Evolutionary conservation across 202 grass and related monocot genomes (phyloP).

Genomic region (Saccharum hybrid): DNA sequence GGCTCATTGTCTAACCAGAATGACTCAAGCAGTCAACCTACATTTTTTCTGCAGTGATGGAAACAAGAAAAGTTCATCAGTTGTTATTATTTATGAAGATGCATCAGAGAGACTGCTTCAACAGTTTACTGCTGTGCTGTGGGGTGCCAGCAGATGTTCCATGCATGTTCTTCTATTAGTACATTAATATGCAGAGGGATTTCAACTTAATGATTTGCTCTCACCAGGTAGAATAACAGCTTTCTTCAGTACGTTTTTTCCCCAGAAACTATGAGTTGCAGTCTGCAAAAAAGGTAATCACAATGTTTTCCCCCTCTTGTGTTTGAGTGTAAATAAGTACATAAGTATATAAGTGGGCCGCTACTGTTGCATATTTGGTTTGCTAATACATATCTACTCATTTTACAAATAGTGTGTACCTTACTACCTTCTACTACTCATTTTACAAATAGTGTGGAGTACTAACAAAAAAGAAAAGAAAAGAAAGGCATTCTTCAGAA

Average conservation of each 20-base stretch:
- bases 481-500: not conserved
- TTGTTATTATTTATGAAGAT: slow-evolving; percentile 95
- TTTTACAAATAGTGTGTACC: no score
- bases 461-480: not conserved
- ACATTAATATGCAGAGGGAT: slow-evolving; percentile 53
- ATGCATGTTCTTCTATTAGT: slow-evolving; percentile 41
- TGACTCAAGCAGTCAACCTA: no score
- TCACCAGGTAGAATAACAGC: slow-evolving; percentile 63
- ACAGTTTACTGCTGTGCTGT: slow-evolving; percentile 71
- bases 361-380: no score
- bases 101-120: slow-evolving; percentile 83
- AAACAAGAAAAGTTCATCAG: slow-evolving; percentile 8
- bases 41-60: no score
- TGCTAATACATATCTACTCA: no score
- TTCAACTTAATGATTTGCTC: slow-evolving; percentile 75
- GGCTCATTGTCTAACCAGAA: no score
- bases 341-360: no score
- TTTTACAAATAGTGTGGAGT: no score
- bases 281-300: no score
- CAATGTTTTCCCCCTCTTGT: no score
- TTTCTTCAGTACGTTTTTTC: slow-evolving; percentile 7
- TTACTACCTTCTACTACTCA: not conserved
- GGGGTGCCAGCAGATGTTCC: slow-evolving; percentile 80
- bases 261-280: no score
- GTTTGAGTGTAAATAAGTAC: no score